Base-by-base conservation (phyloP, 768 basidiomycete genomes). In the Solioccasus polychromus region DNA sequence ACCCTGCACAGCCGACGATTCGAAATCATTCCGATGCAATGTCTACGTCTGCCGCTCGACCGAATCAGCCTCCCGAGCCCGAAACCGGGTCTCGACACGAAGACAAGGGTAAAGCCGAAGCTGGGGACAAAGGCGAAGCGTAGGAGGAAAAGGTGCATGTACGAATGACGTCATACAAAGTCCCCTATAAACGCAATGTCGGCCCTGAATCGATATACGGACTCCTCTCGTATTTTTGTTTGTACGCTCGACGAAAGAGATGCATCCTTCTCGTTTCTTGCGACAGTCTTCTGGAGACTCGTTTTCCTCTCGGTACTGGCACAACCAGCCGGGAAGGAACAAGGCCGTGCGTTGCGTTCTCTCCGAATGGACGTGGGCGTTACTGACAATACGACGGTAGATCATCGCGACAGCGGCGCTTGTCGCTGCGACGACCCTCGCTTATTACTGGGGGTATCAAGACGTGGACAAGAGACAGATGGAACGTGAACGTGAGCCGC, bases 401-500 rank as follows among this genome's bases (percentile, higher is more conserved):
- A 39, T 68, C 12, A 62, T 68, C 8, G 63, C 58, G 18, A 53
- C 58, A 8, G 57, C 57, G 1, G 55, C 53, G 22, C n/a, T 68
- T 28, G 5, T 67, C 18, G 62, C 59, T 8, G 53, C 59, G 28
- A 60, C 66, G 24, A 62, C 57, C 18, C 55, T 66, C 31, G 65
- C 63, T 28, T 68, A 67, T 48, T 67, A 67, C 24, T 68, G 67
- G 66, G 66, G 63, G 12, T 67, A 67, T 51, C 66, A 59, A 22
- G 67, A 58, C 24, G 55, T 67, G 36, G 66, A 67, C 8, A 62
- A 52, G 42, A 65, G 67, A 41, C 59, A 28, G 50, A 39, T 26
- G 8, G 50, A 47, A 26, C 52, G 63, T 44, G 67, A 60, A 47
- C 46, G 59, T 60, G 45, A 36, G 53, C n/a, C 41, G 26, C n/a